Conservation (phyloP, 2,329 filamentous ascomycete species). For the Sporothrix variecibatus region DNA sequence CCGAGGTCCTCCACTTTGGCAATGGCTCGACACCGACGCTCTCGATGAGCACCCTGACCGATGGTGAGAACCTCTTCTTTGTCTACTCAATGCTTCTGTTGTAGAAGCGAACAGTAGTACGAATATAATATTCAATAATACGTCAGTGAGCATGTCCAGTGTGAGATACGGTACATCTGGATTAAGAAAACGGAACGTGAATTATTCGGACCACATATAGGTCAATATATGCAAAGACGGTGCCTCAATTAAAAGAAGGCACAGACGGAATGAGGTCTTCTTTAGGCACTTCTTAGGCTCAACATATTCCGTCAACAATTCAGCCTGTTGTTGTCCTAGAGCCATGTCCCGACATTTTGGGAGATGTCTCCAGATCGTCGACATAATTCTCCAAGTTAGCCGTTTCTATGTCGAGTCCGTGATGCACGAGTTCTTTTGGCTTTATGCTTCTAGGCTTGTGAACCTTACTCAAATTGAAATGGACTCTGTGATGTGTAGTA, state of each 20-base stretch:
- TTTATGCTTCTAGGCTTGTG: too few relatives aligned
- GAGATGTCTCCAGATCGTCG: not conserved
- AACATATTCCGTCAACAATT: not conserved
- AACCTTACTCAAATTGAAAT: too few relatives aligned
- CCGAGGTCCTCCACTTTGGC: too few relatives aligned
- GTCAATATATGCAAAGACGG: not conserved
- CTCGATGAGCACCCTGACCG: too few relatives aligned
- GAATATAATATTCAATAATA: too few relatives aligned
- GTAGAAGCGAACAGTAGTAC: too few relatives aligned
- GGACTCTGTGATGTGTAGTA: too few relatives aligned
- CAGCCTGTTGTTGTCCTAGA: not conserved
- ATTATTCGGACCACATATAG: not conserved
- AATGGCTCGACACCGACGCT: too few relatives aligned
- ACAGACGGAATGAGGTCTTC: not conserved
- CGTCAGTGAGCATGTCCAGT: too few relatives aligned
- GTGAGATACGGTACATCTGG: not conserved
- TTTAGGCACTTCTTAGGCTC: not conserved
- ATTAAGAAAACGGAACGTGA: not conserved
- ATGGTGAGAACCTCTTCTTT: not conserved
- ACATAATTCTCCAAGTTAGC: not conserved
- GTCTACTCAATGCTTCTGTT: not conserved
- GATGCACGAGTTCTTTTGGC: too few relatives aligned
- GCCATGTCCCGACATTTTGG: not conserved
- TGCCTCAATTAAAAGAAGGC: not conserved
- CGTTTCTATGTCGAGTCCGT: too few relatives aligned